Conservation (phyloP, 768 basidiomycete genomes). For the Xanthoconium purpureum region DNA sequence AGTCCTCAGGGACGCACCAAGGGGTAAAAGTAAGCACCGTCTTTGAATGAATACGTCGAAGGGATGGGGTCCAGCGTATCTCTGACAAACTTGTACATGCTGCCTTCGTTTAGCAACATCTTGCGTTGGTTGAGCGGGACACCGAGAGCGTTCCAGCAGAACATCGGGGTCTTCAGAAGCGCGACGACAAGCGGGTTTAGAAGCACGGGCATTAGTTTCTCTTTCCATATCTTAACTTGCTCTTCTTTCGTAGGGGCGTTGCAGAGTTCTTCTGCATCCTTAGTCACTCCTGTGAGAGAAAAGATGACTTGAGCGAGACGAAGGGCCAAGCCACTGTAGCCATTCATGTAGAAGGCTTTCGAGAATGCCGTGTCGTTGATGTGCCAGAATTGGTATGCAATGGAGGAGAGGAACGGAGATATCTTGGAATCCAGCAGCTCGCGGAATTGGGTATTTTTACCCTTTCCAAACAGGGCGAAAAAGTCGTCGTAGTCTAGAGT, state of each 20-base stretch:
- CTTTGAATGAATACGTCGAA: conserved; percentile 49
- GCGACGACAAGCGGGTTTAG: conserved; percentile 56
- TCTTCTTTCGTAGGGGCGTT: conserved; percentile 49
- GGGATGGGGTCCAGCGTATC: conserved; percentile 52
- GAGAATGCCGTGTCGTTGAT: conserved; percentile 49
- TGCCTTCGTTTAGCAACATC: conserved; percentile 54
- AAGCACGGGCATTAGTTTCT: conserved; percentile 58
- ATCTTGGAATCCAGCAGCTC: conserved; percentile 56
- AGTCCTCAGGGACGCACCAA: conserved; percentile 33
- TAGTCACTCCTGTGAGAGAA: conserved; percentile 52
- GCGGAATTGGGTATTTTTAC: conserved; percentile 58
- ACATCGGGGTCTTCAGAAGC: conserved; percentile 40
- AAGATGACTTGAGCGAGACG: conserved; percentile 59
- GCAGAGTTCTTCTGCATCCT: conserved; percentile 56
- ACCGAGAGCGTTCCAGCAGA: conserved; percentile 78
- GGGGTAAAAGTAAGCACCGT: conserved; percentile 67
- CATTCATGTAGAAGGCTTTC: conserved; percentile 61
- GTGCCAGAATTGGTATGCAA: conserved; percentile 77
- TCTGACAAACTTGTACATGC: conserved; percentile 46
- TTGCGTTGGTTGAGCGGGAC: conserved; percentile 69
- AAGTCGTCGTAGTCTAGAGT: conserved; percentile 57
- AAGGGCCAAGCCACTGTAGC: conserved; percentile 67
- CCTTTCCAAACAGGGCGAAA: conserved; percentile 65
- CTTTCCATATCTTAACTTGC: conserved; percentile 62
- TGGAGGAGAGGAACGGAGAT: conserved; percentile 65